These are phyloP conservation scores for Quercus agrifolia DNA, from an alignment of 306 rosid species.

Conservation along the genomic window DNA sequence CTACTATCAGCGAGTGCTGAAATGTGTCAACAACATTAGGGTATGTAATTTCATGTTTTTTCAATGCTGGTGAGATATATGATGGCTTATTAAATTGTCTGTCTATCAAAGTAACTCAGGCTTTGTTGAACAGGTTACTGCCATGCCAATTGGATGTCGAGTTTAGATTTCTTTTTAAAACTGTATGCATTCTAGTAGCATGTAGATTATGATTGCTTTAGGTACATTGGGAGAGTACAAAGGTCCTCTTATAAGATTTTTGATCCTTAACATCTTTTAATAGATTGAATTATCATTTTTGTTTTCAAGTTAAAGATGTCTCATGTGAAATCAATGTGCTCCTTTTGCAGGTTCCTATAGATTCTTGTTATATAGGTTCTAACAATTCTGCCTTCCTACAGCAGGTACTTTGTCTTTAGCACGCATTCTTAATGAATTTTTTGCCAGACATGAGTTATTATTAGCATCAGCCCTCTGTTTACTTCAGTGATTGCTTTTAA, in stretches of 20 bases:
- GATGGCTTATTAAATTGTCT: not conserved
- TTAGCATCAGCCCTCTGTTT: conserved; percentile 7
- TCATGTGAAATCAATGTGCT: too few relatives aligned
- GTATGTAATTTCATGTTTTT: not conserved
- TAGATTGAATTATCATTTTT: too few relatives aligned
- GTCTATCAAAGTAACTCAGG: not conserved
- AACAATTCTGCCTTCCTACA: conserved; percentile 93
- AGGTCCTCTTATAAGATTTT: too few relatives aligned
- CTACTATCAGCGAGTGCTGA: not conserved
- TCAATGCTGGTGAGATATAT: not conserved
- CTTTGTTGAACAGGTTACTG: not conserved
- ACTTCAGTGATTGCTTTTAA: conserved; percentile 23
- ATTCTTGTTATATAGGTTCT: not conserved
- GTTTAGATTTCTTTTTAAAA: not conserved
- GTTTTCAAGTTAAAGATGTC: too few relatives aligned
- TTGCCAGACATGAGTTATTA: conserved; percentile 7
- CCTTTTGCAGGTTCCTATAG: too few relatives aligned
- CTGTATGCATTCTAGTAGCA: too few relatives aligned
- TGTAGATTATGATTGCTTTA: too few relatives aligned
- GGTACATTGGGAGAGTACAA: too few relatives aligned
- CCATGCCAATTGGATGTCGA: not conserved
- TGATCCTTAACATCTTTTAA: too few relatives aligned
- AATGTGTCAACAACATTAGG: not conserved
- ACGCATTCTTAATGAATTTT: conserved; percentile 9
- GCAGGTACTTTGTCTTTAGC: conserved; percentile 61